phyloP scores from a whole-genome alignment of 2,329 filamentous ascomycete genomes.

The Sporothrix protearum region DNA sequence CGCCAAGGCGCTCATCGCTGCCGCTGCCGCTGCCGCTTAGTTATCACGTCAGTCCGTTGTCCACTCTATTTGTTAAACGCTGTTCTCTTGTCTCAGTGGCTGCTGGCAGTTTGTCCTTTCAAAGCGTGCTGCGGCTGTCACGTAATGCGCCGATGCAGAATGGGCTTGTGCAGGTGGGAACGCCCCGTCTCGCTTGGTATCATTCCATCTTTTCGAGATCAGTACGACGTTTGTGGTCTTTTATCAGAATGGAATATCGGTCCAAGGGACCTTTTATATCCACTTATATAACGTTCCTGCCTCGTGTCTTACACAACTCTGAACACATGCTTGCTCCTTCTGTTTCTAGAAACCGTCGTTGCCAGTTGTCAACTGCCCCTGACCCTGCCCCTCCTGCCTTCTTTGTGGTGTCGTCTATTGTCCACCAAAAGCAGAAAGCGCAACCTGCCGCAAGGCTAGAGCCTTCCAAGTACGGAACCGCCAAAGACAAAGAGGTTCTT shows the following conservation, averaged over 20 bases:
- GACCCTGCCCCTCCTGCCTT: neutral
- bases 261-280: neutral
- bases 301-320: neutral
- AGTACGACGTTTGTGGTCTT: neutral
- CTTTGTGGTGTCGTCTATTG: neutral
- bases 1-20: neutral
- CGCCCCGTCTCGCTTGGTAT: neutral
- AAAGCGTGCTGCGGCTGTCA: neutral
- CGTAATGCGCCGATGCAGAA: neutral
- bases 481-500: neutral
- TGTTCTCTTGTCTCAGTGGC: neutral
- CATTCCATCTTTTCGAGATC: neutral
- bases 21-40: neutral
- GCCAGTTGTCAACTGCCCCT: neutral
- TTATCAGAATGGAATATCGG: neutral
- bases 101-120: neutral
- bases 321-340: neutral
- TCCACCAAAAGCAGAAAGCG: conserved; percentile 12
- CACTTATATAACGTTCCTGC: neutral
- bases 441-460: neutral
- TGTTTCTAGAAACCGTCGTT: neutral
- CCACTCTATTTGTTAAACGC: neutral
- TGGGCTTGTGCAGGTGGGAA: neutral
- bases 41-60: neutral
- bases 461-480: neutral